Evolutionary conservation across 768 basidiomycete genomes (phyloP).

Genomic region (Mycena pura): DNA sequence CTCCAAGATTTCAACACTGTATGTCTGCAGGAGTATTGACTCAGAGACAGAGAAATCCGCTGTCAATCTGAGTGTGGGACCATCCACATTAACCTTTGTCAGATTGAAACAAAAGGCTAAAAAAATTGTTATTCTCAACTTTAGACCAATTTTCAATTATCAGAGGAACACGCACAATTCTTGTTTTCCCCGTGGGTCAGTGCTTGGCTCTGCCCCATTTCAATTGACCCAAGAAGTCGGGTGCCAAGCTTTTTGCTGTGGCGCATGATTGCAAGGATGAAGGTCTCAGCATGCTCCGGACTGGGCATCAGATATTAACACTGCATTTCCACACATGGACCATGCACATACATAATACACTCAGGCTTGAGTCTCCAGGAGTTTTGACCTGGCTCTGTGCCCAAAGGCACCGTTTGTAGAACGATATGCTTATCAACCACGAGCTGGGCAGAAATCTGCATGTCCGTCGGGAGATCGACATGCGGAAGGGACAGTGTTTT

Average conservation of each 20-base stretch:
- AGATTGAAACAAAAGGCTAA: neutral
- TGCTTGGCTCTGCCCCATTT: neutral
- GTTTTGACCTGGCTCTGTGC: neutral
- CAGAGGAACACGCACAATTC: neutral
- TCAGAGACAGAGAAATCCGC: neutral
- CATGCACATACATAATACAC: conserved; percentile 7
- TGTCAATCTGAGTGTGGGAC: neutral
- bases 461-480: neutral
- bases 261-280: neutral
- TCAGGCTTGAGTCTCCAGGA: neutral
- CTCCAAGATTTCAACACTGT: neutral
- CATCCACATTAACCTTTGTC: neutral
- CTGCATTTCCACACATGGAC: neutral
- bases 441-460: neutral
- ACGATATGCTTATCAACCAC: neutral
- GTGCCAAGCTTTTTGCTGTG: neutral
- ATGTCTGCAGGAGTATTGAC: neutral
- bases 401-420: neutral
- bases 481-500: neutral
- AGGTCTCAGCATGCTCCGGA: neutral
- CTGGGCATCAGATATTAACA: conserved; percentile 1
- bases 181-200: neutral
- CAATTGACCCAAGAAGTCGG: neutral
- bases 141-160: neutral
- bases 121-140: neutral